Evolutionary conservation across 1,284 basidiomycete species (phyloP), one percentile per base, ranked within the genome.

Genomic region (Ganoderma meredithae): DNA sequence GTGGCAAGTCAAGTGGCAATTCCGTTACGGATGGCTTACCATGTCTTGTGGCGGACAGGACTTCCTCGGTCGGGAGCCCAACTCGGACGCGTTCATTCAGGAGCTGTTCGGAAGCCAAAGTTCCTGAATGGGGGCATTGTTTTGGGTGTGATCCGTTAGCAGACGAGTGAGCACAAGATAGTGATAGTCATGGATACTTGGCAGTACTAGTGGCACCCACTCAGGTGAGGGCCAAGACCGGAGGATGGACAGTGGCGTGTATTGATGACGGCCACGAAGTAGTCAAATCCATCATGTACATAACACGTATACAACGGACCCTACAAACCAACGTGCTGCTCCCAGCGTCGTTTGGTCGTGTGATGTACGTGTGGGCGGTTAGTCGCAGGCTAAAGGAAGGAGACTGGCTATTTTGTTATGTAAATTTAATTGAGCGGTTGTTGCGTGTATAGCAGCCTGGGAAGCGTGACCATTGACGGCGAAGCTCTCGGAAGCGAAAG

Each of bases 61-160:
- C 72, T 94, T 95, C 87, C 84, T 95, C 66, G 93, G 93, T 6
- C 85, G 94, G 17, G 83, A 85, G 59, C 91, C 94, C 3, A 93
- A 92, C 73, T 90, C 88, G 69, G 87, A 91, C 25, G 94, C 94
- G 8, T 95, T 95, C 81, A 80, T 93, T 73, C 81, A 90, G 74
- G 87, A 89, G 75, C 77, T 90, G 39, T 90, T 90, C 70, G 88
- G 86, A 39, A 67, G 49, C 31, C 66, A 67, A 62, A 25, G 56
- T 4, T 60, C 58, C 31, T n/a, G 36, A 41, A 22, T 22, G 36
- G 3, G 12, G n/a, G 22, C n/a, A 15, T 22, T 4, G 39, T 25
- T 3, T 47, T 47, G 19, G 44, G 19, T n/a, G n/a, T 40, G 39
- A 27, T 60, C 36, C 39, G 31, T 31, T 17, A 3, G 13, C 33